These are phyloP conservation scores for Fusarium chlamydosporum DNA, from an alignment of 2,329 filamentous ascomycete genomes.

Conservation along the genomic window DNA sequence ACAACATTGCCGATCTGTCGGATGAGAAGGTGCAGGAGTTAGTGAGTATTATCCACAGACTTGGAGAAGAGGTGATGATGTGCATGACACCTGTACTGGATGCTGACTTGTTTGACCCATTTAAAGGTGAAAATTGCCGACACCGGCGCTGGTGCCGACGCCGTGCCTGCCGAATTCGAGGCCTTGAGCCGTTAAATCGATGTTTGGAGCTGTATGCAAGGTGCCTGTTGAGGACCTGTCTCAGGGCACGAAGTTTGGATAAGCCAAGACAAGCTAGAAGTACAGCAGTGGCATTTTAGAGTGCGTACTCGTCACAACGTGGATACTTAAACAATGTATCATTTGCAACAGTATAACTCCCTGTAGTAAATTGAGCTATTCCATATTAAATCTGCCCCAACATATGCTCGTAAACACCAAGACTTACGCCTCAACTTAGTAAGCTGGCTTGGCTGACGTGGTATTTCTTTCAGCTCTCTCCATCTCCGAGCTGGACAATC, in stretches of 20 bases:
- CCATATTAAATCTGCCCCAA: no score
- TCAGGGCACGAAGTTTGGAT: background rate
- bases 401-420: no score
- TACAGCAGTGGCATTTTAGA: background rate
- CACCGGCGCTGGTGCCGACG: background rate
- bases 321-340: background rate
- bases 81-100: background rate
- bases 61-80: background rate
- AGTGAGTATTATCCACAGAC: background rate
- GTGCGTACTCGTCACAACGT: background rate
- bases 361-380: background rate
- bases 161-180: background rate
- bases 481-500: no score
- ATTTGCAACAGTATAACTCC: background rate
- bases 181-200: background rate
- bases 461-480: no score
- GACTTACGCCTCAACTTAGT: no score
- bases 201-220: no score
- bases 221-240: rapidly evolving
- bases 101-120: background rate
- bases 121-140: background rate
- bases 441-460: no score
- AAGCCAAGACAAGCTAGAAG: background rate
- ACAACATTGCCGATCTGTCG: background rate
- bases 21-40: background rate